Base-by-base conservation (phyloP, 2,329 filamentous ascomycete genomes). In the Metarhizium robertsii region DNA sequence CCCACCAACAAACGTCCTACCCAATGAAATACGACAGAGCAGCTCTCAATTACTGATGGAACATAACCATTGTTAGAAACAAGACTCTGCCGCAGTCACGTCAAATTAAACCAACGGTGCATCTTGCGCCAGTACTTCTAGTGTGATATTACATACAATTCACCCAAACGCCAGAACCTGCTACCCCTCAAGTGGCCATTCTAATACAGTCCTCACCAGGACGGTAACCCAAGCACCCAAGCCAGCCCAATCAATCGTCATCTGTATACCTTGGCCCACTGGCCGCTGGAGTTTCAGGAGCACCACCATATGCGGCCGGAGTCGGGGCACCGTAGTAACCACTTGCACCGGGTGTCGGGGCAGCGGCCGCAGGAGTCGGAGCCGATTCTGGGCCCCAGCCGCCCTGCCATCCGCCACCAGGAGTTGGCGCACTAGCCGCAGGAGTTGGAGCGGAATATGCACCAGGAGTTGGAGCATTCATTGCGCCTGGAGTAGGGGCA, bases 381-480 rank as follows among this genome's bases (percentile, higher is more conserved):
- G 85, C 86, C 6, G 81, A 79, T 55, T 87, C 86, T 0, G 74
- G 74, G 42, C 77, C 79, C 79, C 80, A 83, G 29, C 79, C 78
- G 29, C 78, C 75, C 58, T 80, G 76, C 79, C 83, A 83, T 8
- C 78, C 80, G 5, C 77, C 83, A 6, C 84, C 86, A 2, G 86
- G 87, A 0, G 87, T 90, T 0, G 87, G 87, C 1, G 87, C 87
- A 61, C 78, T 81, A 11, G 77, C 79, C 16, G 77, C 81, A 0
- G 84, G 83, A 0, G 83, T 86, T 2, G 84, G 82, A 3, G 84
- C 83, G n/a, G 80, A 78, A 64, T 80, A 82, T 6, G 81, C 85
- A 2, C 85, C 86, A 0, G 86, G 88, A 0, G 88, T 91, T 0
- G 87, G 87, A 3, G 88, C 88, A 61, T 81, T 83, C 64, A 85